Evolutionary conservation across 2,329 filamentous ascomycete genomes (phyloP).

Genomic region (Trichoderma sp.): DNA sequence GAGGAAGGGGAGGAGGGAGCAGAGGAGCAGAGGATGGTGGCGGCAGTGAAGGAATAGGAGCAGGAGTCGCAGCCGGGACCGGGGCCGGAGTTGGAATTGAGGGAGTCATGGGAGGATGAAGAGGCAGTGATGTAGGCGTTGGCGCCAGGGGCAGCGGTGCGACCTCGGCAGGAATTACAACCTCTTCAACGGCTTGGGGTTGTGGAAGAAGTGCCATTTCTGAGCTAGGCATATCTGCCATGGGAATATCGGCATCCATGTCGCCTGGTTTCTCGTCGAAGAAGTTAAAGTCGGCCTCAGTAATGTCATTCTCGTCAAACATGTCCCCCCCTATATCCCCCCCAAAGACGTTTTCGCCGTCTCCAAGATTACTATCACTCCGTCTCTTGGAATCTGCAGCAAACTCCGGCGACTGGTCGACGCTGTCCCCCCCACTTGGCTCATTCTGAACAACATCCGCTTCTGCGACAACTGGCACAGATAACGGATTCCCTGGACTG

Average conservation of each 20-base stretch:
- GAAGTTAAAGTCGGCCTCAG: conserved; percentile 79
- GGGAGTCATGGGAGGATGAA: conserved; percentile 10
- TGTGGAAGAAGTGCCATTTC: conserved; percentile 21
- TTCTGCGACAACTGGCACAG: conserved; percentile 32
- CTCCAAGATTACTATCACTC: conserved; percentile 40
- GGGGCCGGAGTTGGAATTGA: not conserved
- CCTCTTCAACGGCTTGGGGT: conserved; percentile 22
- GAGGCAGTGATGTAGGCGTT: not conserved
- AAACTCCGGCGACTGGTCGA: conserved; percentile 32
- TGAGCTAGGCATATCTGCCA: conserved; percentile 26
- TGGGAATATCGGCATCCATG: conserved; percentile 37
- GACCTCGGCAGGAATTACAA: conserved; percentile 19
- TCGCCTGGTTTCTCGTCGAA: conserved; percentile 63
- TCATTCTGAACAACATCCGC: conserved; percentile 27
- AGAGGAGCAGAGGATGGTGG: not conserved
- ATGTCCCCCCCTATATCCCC: conserved; percentile 68
- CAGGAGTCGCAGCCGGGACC: conserved; percentile 6
- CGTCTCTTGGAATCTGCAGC: conserved; percentile 43
- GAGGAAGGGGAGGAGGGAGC: conserved; percentile 1
- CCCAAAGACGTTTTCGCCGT: conserved; percentile 61
- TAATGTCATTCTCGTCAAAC: conserved; percentile 71
- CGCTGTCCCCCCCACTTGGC: conserved; percentile 23
- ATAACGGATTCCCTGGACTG: conserved; percentile 50
- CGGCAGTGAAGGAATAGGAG: not conserved
- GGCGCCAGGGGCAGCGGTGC: conserved; percentile 14